Conservation (phyloP, 257 asterid species). For the Solanum bulbocastanum region DNA sequence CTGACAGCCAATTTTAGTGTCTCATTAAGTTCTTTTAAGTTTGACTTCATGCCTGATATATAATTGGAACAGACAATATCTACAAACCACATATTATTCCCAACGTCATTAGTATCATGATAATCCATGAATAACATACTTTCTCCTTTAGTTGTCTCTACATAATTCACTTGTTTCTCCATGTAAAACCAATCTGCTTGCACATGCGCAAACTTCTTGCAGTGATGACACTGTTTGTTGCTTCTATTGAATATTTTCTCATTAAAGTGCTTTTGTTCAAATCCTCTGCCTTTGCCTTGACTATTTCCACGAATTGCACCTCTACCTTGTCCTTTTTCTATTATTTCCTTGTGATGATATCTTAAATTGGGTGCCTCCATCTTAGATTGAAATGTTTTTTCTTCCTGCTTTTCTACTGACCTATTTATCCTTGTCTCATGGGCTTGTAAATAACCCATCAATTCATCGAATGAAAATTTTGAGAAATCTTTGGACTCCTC, state of each 20-base stretch:
- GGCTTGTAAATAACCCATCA: no score
- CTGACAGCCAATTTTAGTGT: neutral
- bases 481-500: no score
- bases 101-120: no score
- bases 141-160: no score
- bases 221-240: neutral
- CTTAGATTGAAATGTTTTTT: constrained; percentile 3
- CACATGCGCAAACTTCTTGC: neutral
- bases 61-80: no score
- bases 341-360: neutral
- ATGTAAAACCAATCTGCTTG: neutral
- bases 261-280: neutral
- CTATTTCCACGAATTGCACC: neutral
- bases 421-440: no score
- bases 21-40: no score
- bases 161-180: neutral
- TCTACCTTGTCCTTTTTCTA: neutral
- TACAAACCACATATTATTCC: no score
- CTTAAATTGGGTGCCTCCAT: neutral
- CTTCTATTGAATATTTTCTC: neutral
- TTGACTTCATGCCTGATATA: no score
- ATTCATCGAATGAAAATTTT: neutral
- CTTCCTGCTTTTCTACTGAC: neutral
- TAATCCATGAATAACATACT: no score
- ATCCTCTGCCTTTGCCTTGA: neutral